Conservation (phyloP, 1,139 yeast species). For the Candida anutae region DNA sequence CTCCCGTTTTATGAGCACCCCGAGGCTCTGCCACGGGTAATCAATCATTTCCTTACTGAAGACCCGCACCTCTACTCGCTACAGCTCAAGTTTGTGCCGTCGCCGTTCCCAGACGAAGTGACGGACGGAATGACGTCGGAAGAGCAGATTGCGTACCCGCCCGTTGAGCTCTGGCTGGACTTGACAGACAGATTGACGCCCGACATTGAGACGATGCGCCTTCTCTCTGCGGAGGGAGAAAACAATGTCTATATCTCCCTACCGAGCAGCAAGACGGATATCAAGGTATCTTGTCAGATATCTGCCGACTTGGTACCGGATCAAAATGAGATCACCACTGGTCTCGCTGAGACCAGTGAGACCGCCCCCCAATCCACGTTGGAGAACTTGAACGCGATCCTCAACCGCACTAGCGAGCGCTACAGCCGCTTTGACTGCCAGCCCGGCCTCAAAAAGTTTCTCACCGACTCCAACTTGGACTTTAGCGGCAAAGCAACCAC, state of each 20-base stretch:
- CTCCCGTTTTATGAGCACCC: constrained; percentile 22
- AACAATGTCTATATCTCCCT: constrained; percentile 31
- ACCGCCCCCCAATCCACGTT: constrained; percentile 1
- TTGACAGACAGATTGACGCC: constrained; percentile 31
- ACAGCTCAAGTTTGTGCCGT: constrained; percentile 45
- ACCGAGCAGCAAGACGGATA: constrained; percentile 33
- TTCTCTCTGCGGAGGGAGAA: constrained; percentile 44
- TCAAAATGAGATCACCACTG: constrained; percentile 2
- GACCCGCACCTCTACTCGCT: constrained; percentile 15
- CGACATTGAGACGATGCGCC: constrained; percentile 30
- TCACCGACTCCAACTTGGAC: constrained; percentile 29
- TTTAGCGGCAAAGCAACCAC: constrained; percentile 31
- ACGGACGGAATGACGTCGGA: constrained; percentile 7
- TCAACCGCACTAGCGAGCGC: constrained; percentile 23
- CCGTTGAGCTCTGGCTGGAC: constrained; percentile 49
- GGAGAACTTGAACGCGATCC: constrained; percentile 5
- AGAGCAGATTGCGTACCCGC: constrained; percentile 32
- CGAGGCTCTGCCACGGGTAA: constrained; percentile 13
- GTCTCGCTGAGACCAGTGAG: constrained; percentile 4
- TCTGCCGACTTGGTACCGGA: constrained; percentile 25
- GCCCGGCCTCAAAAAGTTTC: constrained; percentile 39
- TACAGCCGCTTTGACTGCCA: constrained; percentile 28
- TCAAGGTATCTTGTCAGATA: constrained; percentile 37
- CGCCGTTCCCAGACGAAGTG: constrained; percentile 22
- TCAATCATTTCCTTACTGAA: constrained; percentile 12